Evolutionary conservation across 805 yeast genomes (phyloP).

Genomic region (Limtongozyma cylindracea): DNA sequence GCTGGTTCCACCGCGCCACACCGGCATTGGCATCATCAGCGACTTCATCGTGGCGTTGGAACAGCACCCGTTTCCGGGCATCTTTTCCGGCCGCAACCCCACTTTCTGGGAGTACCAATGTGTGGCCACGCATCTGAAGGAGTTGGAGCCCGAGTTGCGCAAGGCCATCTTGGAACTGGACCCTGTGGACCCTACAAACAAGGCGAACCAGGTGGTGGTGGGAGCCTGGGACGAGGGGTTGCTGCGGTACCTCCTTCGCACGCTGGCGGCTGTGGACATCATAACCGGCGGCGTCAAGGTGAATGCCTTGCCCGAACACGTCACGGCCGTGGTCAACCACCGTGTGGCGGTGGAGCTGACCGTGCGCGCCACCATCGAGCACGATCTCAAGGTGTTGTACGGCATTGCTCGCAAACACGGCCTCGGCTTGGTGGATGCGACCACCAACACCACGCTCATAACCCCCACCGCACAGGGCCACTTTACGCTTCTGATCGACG

Average conservation of each 20-base stretch:
- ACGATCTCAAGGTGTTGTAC: conserved; percentile 10
- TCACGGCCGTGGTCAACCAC: conserved; percentile 28
- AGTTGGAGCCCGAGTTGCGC: conserved; percentile 5
- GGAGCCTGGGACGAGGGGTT: conserved; percentile 5
- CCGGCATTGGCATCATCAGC: conserved; percentile 51
- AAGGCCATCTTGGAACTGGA: conserved; percentile 13
- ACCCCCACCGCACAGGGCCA: conserved; percentile 5
- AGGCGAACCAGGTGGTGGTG: conserved; percentile 11
- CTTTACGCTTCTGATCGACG: conserved; percentile 9
- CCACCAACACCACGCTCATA: too few species aligned
- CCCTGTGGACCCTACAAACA: too few species aligned
- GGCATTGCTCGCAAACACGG: conserved; percentile 18
- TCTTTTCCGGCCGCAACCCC: conserved; percentile 31
- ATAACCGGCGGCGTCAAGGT: conserved; percentile 51
- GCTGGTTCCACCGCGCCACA: conserved; percentile 60
- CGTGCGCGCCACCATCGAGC: conserved; percentile 14
- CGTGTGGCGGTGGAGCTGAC: conserved; percentile 34
- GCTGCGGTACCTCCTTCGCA: conserved; percentile 18
- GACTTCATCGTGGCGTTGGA: conserved; percentile 33
- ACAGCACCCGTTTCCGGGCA: conserved; percentile 20
- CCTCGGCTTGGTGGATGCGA: conserved; percentile 18
- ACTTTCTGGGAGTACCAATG: conserved; percentile 31
- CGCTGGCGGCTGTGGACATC: conserved; percentile 46
- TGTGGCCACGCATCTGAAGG: conserved; percentile 22
- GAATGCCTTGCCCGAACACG: conserved; percentile 53